Evolutionary conservation across 495 filamentous ascomycete genomes (phyloP).

Genomic region (Eremomyces bilateralis): DNA sequence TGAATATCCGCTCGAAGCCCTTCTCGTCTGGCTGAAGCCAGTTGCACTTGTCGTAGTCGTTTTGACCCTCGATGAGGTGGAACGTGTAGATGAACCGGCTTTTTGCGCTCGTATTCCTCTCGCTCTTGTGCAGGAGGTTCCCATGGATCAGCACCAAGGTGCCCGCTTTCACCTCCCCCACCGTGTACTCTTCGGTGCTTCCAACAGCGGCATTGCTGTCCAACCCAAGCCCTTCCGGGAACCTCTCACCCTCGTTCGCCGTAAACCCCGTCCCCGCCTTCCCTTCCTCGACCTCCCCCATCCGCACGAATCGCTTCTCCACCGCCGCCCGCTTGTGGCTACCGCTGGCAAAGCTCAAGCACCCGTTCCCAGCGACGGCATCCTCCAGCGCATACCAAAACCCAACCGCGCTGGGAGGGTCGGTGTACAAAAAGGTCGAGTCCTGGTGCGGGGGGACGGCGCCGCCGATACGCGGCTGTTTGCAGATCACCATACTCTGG

Average conservation of each 20-base stretch:
- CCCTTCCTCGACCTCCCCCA: conserved; percentile 16
- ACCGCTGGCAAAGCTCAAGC: conserved; percentile 63
- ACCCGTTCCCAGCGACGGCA: conserved; percentile 63
- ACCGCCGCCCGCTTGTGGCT: conserved; percentile 49
- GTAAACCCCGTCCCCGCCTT: conserved; percentile 36
- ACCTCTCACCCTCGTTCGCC: conserved; percentile 23
- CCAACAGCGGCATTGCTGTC: conserved; percentile 8
- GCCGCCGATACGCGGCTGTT: conserved; percentile 88
- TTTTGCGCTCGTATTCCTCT: conserved; percentile 63
- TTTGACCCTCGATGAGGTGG: conserved; percentile 80
- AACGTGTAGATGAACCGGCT: conserved; percentile 95
- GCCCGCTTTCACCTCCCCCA: conserved; percentile 68
- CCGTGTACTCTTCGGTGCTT: conserved; percentile 35
- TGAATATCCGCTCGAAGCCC: conserved; percentile 51
- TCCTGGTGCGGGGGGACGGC: conserved; percentile 78
- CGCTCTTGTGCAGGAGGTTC: conserved; percentile 89
- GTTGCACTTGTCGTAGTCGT: conserved; percentile 65
- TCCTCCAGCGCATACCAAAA: conserved; percentile 96
- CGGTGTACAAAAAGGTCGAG: conserved; percentile 76
- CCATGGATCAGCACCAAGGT: conserved; percentile 87
- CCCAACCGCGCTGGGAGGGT: conserved; percentile 74
- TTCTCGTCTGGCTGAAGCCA: conserved; percentile 72
- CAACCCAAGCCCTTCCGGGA: conserved; percentile 23
- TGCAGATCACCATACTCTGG: conserved; percentile 96
- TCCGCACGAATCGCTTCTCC: conserved; percentile 51